phyloP scores from a whole-genome alignment of 1,139 yeast species.

The Pichia sp. region DNA sequence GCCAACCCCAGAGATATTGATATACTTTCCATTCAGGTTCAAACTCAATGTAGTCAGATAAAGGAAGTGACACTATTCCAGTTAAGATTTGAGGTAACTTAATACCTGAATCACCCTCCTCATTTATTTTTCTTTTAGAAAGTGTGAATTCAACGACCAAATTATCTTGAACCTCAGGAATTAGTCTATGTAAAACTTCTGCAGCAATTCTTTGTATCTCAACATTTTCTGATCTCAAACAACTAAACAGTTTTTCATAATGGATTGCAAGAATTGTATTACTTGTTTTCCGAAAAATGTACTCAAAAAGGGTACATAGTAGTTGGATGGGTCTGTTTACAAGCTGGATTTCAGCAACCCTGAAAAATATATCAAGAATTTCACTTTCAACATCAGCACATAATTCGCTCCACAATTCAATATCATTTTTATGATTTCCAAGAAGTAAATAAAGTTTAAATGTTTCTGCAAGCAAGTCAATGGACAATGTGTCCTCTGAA shows the following conservation, averaged over 20 bases:
- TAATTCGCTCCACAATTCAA: constrained; percentile 32
- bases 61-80: constrained; percentile 23
- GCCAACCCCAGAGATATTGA: constrained; percentile 66
- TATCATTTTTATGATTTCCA: constrained; percentile 23
- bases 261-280: constrained; percentile 17
- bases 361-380: constrained; percentile 34
- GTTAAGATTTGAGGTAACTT: constrained; percentile 35
- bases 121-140: constrained; percentile 27
- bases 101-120: constrained; percentile 24
- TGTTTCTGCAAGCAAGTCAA: constrained; percentile 40
- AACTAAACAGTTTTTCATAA: constrained; percentile 16
- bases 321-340: constrained; percentile 31
- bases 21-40: constrained; percentile 33
- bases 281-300: constrained; percentile 26
- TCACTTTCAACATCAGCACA: constrained; percentile 31
- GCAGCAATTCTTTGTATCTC: constrained; percentile 37
- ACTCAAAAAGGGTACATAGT: constrained; percentile 31
- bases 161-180: constrained; percentile 45
- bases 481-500: constrained; percentile 15
- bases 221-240: constrained; percentile 22
- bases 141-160: constrained; percentile 57
- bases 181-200: constrained; percentile 32
- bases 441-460: constrained; percentile 38
- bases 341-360: constrained; percentile 21
- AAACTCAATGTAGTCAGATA: constrained; percentile 33